phyloP scores from a whole-genome alignment of 2,329 filamentous ascomycete genomes.

The Triangularia setosa region DNA sequence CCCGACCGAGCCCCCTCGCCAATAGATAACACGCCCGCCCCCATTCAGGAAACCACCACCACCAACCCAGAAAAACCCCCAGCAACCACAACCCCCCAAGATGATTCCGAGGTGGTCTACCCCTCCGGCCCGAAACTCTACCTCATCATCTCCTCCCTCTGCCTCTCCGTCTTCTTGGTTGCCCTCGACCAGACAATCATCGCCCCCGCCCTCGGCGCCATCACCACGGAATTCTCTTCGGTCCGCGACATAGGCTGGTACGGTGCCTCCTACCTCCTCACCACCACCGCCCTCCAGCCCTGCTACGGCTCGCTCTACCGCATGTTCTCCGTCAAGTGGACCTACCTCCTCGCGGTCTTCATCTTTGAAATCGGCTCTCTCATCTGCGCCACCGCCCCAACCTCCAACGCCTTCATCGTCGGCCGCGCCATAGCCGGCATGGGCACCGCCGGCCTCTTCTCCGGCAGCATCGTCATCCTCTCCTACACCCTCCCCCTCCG shows the following conservation, averaged over 20 bases:
- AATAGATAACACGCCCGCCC: background rate
- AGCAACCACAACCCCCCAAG: no score
- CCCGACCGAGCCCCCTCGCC: background rate
- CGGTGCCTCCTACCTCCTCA: slow-evolving; percentile 47
- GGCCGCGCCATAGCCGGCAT: slow-evolving; percentile 50
- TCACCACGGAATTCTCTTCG: slow-evolving; percentile 42
- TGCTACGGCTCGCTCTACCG: slow-evolving; percentile 49
- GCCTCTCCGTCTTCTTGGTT: slow-evolving; percentile 46
- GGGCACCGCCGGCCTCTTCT: slow-evolving; percentile 49
- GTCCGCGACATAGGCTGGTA: slow-evolving; percentile 52
- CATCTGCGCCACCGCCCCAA: slow-evolving; percentile 41
- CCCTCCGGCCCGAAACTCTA: slow-evolving; percentile 38
- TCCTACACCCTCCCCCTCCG: slow-evolving; percentile 48
- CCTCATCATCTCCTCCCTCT: slow-evolving; percentile 42
- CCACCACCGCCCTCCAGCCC: slow-evolving; percentile 46
- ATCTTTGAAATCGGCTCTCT: slow-evolving; percentile 34
- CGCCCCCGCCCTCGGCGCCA: slow-evolving; percentile 49
- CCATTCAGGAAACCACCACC: background rate
- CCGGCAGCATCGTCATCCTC: slow-evolving; percentile 47
- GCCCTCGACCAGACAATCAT: slow-evolving; percentile 51
- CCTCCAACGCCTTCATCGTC: slow-evolving; percentile 47
- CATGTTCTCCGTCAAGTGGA: slow-evolving; percentile 46
- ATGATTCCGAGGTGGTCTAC: slow-evolving; percentile 29
- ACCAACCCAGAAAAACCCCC: slow-evolving; percentile 16
- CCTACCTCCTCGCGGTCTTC: slow-evolving; percentile 38